Percentiles rank a stretch among this genome's conserved stretches.
phyloP scores from a whole-genome alignment of 129 eudicot species.

The Escallonia rubra region DNA sequence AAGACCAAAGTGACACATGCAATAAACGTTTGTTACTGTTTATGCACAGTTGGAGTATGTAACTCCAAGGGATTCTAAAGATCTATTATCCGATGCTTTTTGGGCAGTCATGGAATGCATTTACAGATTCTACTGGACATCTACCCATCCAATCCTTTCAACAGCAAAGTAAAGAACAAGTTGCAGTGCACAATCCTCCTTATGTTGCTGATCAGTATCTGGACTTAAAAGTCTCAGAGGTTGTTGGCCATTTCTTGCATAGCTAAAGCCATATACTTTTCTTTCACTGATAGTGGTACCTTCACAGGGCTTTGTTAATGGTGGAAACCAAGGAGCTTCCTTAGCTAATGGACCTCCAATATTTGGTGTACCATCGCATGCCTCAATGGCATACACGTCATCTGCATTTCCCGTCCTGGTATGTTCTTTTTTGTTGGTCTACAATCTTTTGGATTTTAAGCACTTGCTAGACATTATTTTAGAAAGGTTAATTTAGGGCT shows the following conservation, averaged over 20 bases:
- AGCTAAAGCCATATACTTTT: background rate
- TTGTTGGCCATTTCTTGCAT: constrained; percentile 6
- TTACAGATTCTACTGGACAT: constrained; percentile 37
- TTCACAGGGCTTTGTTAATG: constrained; percentile 28
- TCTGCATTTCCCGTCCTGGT: constrained; percentile 25
- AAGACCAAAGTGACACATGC: background rate
- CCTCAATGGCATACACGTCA: constrained; percentile 18
- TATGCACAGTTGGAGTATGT: background rate
- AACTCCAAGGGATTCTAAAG: background rate
- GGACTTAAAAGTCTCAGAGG: constrained; percentile 33
- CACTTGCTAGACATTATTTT: too few relatives aligned
- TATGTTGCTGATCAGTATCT: constrained; percentile 27
- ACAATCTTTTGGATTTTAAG: too few relatives aligned
- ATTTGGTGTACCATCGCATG: constrained; percentile 31
- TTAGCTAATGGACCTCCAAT: constrained; percentile 16
- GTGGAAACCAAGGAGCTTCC: constrained; percentile 22
- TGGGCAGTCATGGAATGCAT: constrained; percentile 66
- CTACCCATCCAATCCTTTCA: constrained; percentile 20
- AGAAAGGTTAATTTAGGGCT: too few relatives aligned
- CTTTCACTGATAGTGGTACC: constrained; percentile 2
- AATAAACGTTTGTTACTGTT: background rate
- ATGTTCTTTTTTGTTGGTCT: constrained; percentile 3
- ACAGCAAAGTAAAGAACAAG: constrained; percentile 23
- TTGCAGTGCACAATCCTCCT: constrained; percentile 28
- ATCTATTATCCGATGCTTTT: constrained; percentile 14